Evolutionary conservation across 208 protist species (phyloP), one percentile per base, ranked within the genome.

Genomic region (Phytomonas francai): DNA sequence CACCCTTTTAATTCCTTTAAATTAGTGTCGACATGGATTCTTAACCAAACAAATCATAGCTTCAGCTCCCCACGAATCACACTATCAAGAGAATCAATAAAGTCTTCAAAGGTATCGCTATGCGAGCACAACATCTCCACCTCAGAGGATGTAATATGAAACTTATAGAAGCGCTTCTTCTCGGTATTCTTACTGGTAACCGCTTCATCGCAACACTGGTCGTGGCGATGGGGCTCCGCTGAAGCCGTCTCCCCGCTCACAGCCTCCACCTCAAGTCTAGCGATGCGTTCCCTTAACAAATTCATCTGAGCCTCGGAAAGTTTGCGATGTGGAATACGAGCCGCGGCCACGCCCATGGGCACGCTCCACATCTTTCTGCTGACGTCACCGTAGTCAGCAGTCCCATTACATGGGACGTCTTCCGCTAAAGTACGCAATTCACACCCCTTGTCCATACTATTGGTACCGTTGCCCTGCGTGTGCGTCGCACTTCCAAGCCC

Each of bases 91-190:
- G 49, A 61, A 45, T 69, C 51, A 61, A 95, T 29, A 63, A 95
- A 89, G 30, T 86, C 80, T 12, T 86, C 84, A 27, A 95, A 73
- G 42, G 75, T 83, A 49, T 78, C 77, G 31, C 71, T 78, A 58
- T 85, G 68, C 34, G 84, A 77, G 69, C 89, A 94, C 72, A 94
- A 68, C 62, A 85, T 65, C 69, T 94, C 86, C 30, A 92, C 74
- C 68, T 92, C 86, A 32, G 84, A 83, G 33, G 86, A 84, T 5
- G 84, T 69, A 63, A 94, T 84, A 28, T 75, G 61, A 42, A 94
- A 79, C 19, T 70, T 72, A 73, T 77, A 78, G 39, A 36, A 30
- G 36, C 22, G 36, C 14, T 67, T 28, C 8, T 25, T 12, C 45
- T 54, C 45, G 1, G 45, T 54, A 25, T 54, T 22, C 22, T 54